Base-by-base conservation (phyloP, 2,329 filamentous ascomycete genomes). In the Fusarium sp. region DNA sequence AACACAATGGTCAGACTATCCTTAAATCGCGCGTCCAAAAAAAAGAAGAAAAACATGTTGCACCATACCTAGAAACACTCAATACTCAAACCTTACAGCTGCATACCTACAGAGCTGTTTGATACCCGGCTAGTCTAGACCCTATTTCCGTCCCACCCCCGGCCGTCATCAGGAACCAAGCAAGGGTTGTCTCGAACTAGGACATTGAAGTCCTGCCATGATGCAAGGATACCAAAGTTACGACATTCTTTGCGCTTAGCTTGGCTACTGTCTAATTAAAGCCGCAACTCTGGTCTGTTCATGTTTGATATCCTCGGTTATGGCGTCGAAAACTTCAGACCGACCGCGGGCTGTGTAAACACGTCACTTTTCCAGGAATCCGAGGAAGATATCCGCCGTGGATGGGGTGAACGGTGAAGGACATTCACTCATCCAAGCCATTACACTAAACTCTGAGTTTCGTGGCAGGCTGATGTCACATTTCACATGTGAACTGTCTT, bases 221-320 rank as follows among this genome's bases (percentile, higher is more conserved):
- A 74, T 69, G 56, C 59, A 69, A 48, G 71, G 61, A 53, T 42
- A 42, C 38, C 26, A 50, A 39, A 55, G 44, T 45, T 63, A 71
- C 51, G 11, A 74, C 30, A 39, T 60, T 64, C 41, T 63, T 71
- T 30, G 26, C 32, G 42, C 63, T 66, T 60, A 26, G 28, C 44
- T 38, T 32, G 39, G 48, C 66, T 41, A 24, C 47, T 6, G 30
- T 75, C 26, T 56, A 26, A 57, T 58, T 66, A 75, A 66, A 75
- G 64, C 72, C 66, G 70, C 70, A 60, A 51, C 26, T 47, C 58
- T 63, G 44, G 59, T 51, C 62, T 56, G 45, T 53, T 45, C 45
- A 42, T 50, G 24, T 44, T 35, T 39, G 48, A 56, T 67, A 75
- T 70, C 75, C 75, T 77, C 75, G 75, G 74, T 47, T 75, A 74